phyloP scores from a whole-genome alignment of 1,139 yeast species.

The Debaryomyces subglobosus region DNA sequence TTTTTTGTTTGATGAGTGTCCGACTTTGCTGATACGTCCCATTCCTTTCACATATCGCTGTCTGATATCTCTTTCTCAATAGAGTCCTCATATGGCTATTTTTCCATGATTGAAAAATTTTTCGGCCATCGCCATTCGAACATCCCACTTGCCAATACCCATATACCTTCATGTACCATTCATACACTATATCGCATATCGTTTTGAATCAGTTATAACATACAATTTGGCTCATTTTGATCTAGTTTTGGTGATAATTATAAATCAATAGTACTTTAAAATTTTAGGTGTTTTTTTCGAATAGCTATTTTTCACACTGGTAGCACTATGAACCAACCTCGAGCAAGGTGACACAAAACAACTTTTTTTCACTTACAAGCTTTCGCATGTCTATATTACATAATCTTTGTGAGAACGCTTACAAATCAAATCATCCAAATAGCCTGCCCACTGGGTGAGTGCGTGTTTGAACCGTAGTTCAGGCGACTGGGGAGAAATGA shows the following conservation, averaged over 20 bases:
- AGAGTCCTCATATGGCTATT: not conserved
- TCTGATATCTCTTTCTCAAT: not conserved
- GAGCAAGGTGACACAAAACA: conserved; percentile 6
- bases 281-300: conserved; percentile 19
- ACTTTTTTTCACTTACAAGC: conserved; percentile 1
- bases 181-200: not conserved
- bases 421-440: not conserved
- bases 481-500: not conserved
- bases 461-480: not conserved
- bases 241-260: conserved; percentile 29
- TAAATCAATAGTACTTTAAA: conserved; percentile 18
- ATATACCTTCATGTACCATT: not conserved
- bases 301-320: conserved; percentile 12
- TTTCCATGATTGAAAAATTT: conserved; percentile 3
- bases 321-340: conserved; percentile 12
- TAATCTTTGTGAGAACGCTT: not conserved
- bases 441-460: not conserved
- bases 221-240: conserved; percentile 39
- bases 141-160: not conserved
- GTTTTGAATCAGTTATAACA: conserved; percentile 17
- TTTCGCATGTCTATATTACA: not conserved
- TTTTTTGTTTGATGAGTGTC: not conserved
- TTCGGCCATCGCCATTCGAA: conserved; percentile 3
- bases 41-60: not conserved
- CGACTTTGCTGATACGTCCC: not conserved